Base-by-base conservation (phyloP, 129 eudicot species). In the Arctium minus region DNA sequence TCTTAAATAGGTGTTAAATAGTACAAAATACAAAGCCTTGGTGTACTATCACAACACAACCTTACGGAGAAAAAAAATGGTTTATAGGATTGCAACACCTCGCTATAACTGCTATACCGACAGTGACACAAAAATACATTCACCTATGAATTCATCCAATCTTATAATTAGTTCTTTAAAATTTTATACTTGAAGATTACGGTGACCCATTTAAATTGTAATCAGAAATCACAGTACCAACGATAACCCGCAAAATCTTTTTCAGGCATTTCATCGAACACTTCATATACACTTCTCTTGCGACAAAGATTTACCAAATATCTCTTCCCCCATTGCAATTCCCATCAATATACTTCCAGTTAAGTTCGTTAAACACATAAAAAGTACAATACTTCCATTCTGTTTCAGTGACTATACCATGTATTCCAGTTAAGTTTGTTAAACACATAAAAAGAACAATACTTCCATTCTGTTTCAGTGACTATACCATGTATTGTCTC, bases 201-300 rank as follows among this genome's bases (percentile, higher is more conserved):
- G n/a, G n/a, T n/a, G n/a, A 56, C 72, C 73, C 60, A 36, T 60
- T 35, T 35, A 10, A 13, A 71, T 35, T 10, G n/a, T 3, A 13
- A 18, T 50, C 78, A 72, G 38, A 18, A 72, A 22, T 11, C 81
- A 78, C n/a, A 10, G 6, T 18, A 18, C 73, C 79, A 6, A 11
- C 44, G 76, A 53, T 68, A 82, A n/a, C n/a, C n/a, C n/a, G 8
- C 33, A 36, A 69, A 27, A 71, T 56, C 50, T 56, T 1, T n/a
- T 62, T 71, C 78, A 77, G 83, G 79, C 79, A 72, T 83, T 83
- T 83, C 83, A 78, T 78, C 86, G 32, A 84, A 84, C 79, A 84
- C 39, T 22, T 56, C 8, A 72, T 78, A 44, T 78, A 75, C 86
- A 83, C 30, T 15, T 4, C 8, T 38, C 67, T 50, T 18, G 11